These are phyloP conservation scores for Tuber melanosporum DNA, from an alignment of 495 filamentous ascomycete species.

Conservation along the genomic window DNA sequence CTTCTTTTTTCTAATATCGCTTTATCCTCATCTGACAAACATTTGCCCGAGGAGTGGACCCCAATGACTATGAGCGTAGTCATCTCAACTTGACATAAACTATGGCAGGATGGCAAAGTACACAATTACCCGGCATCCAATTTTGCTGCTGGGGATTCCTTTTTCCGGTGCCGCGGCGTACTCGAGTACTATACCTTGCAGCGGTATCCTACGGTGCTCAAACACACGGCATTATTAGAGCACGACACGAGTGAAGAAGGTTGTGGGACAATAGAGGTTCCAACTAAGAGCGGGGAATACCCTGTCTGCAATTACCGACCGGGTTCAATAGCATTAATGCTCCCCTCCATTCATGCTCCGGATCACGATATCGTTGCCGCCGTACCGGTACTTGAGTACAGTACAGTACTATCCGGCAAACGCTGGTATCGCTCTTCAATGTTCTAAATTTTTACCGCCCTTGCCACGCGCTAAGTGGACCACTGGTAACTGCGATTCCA, in stretches of 20 bases:
- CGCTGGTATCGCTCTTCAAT: not conserved
- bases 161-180: too few relatives aligned
- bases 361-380: not conserved
- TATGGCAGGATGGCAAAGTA: not conserved
- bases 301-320: not conserved
- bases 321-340: not conserved
- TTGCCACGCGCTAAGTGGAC: not conserved
- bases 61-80: not conserved
- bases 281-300: not conserved
- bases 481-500: too few relatives aligned
- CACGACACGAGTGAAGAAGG: not conserved
- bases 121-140: not conserved
- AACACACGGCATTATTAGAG: not conserved
- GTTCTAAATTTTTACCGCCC: not conserved
- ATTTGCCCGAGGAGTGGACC: not conserved
- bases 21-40: not conserved
- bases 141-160: not conserved
- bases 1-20: not conserved
- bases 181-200: not conserved
- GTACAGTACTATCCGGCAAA: not conserved
- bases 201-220: too few relatives aligned
- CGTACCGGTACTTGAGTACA: not conserved
- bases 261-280: not conserved
- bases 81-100: not conserved
- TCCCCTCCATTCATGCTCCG: not conserved